A percentile compares a stretch with the other conserved stretches of the same genome.
phyloP scores from a whole-genome alignment of 257 asterid species.

The Plectranthus barbatus region DNA sequence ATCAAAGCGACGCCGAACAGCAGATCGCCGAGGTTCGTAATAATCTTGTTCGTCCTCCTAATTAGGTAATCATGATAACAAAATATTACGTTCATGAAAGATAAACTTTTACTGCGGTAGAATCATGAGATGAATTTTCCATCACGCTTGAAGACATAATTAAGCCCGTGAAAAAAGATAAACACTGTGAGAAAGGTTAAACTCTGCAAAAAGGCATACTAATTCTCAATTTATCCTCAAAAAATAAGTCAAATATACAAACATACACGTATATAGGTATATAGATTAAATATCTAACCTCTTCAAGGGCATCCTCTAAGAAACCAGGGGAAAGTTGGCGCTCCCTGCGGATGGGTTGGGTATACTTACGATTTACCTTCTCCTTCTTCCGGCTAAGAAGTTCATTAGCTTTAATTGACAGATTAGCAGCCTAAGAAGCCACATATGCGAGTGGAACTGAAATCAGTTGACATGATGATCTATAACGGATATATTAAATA shows the following conservation, averaged over 20 bases:
- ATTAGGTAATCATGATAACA: constrained; percentile 12
- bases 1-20: constrained; percentile 71
- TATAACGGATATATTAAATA: not conserved
- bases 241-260: no score
- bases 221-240: not conserved
- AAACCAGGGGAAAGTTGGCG: constrained; percentile 98
- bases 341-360: constrained; percentile 83
- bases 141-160: not conserved
- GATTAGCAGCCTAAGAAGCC: constrained; percentile 64
- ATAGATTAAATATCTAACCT: constrained; percentile 34
- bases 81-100: not conserved
- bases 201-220: not conserved
- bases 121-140: not conserved
- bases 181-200: not conserved
- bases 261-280: not conserved
- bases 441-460: not conserved
- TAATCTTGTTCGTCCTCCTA: constrained; percentile 82
- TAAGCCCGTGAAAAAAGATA: not conserved
- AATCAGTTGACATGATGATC: constrained; percentile 5
- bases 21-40: constrained; percentile 63
- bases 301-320: constrained; percentile 88
- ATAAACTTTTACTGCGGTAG: not conserved
- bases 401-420: constrained; percentile 79
- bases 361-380: constrained; percentile 81
- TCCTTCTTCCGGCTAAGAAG: constrained; percentile 93